Evolutionary conservation across 2,329 filamentous ascomycete genomes (phyloP).

Genomic region (Bipolaris gigantea): DNA sequence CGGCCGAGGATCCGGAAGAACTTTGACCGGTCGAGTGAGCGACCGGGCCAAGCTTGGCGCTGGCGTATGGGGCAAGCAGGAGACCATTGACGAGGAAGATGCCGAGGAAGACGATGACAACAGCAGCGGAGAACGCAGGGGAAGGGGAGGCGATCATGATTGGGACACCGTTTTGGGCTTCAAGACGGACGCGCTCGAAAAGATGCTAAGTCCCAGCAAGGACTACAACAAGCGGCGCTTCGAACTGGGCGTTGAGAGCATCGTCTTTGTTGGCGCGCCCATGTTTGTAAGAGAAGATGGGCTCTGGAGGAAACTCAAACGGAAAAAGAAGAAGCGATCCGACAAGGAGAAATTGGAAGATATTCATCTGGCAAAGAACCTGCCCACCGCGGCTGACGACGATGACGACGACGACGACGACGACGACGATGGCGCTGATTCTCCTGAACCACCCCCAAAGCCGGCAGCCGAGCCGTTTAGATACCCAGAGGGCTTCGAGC

Average conservation of each 20-base stretch:
- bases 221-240: slow-evolving; percentile 47
- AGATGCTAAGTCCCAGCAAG: slow-evolving; percentile 43
- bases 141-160: slow-evolving; percentile 38
- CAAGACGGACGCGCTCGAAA: slow-evolving; percentile 45
- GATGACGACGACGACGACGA: slow-evolving; percentile 22
- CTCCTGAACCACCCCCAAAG: slow-evolving; percentile 13
- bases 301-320: slow-evolving; percentile 44
- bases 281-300: slow-evolving; percentile 49
- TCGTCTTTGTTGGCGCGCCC: slow-evolving; percentile 47
- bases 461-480: slow-evolving; percentile 31
- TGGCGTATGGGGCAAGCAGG: slow-evolving; percentile 38
- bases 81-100: slow-evolving; percentile 44
- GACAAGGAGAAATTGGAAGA: slow-evolving; percentile 27
- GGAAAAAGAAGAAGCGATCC: slow-evolving; percentile 35
- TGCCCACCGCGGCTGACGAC: slow-evolving; percentile 15
- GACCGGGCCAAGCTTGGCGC: slow-evolving; percentile 31
- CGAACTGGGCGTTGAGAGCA: slow-evolving; percentile 46
- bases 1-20: slow-evolving; percentile 36
- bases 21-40: slow-evolving; percentile 32
- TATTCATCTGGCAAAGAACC: slow-evolving; percentile 22
- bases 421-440: slow-evolving; percentile 17
- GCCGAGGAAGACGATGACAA: slow-evolving; percentile 23
- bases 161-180: slow-evolving; percentile 47
- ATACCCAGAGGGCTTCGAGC: slow-evolving; percentile 44
- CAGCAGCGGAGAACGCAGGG: slow-evolving; percentile 7